Evolutionary conservation across 2,329 filamentous ascomycete genomes (phyloP), one percentile per base, ranked within the genome.

Genomic region (Aquanectria penicillioides): DNA sequence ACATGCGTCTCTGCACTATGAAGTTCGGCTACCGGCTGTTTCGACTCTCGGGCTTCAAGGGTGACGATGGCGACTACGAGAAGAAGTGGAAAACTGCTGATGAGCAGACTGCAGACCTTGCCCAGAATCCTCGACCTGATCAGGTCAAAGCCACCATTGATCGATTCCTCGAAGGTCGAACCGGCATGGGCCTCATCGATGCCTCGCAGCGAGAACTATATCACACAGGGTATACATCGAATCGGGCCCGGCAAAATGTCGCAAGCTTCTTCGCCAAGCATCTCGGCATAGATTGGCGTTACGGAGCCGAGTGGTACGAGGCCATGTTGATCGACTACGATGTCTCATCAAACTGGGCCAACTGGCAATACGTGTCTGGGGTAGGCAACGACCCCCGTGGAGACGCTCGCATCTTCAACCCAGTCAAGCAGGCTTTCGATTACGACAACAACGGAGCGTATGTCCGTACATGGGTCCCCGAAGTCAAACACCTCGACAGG

Each of bases 271-370:
- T 94, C 1, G 76, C 89, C 0, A 92, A 92, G 64, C 89, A 92
- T 60, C 78, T 94, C 3, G 82, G 83, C 1, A 87, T 94, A 18
- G 91, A 94, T 73, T 95, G 92, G 92, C 85, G 90, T 0, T 82
- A 91, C 12, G 92, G 91, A 0, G 92, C 91, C 0, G 91, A 94
- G 71, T 94, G 90, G 89, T 94, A 94, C 69, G 91, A 94, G 71
- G 86, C 83, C 70, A 78, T 90, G 69, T 80, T 94, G 3, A 80
- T 89, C 25, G 92, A 95, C 71, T 93, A 94, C 71, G 91, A 94
- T 65, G 83, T 90, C 0, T 86, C 84, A 12, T 89, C 83, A 58
- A 94, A 94, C 65, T 94, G 90, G 90, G 87, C 87, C 9, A 93
- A 93, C 68, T 94, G 91, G 91, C 90, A 93, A 73, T 94, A 94